Conservation (phyloP, 805 yeast genomes). For the Sugiyamaella floridensis region DNA sequence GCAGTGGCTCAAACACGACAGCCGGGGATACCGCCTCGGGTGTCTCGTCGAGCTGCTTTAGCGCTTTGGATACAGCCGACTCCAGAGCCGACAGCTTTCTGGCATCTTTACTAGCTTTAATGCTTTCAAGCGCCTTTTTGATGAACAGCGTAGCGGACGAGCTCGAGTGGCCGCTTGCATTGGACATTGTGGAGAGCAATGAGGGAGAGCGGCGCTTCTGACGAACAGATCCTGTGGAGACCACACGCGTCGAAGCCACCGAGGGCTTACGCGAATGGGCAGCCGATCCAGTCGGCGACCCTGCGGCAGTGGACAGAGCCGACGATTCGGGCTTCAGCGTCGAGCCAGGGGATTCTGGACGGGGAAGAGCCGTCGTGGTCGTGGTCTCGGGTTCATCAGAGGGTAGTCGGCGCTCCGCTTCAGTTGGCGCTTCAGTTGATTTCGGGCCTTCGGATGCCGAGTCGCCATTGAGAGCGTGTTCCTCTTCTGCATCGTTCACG, state of each 20-base stretch:
- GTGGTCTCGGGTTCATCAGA: no score
- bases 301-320: not conserved
- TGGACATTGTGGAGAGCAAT: conserved; percentile 21
- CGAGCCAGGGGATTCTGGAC: conserved; percentile 3
- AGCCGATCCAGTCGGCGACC: not conserved
- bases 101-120: conserved; percentile 55
- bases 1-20: conserved; percentile 70
- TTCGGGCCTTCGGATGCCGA: not conserved
- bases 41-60: conserved; percentile 20
- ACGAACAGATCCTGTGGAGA: not conserved
- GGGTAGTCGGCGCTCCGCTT: no score
- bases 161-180: conserved; percentile 21
- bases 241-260: not conserved
- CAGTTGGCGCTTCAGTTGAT: not conserved
- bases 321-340: not conserved
- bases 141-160: conserved; percentile 39
- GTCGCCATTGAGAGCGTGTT: not conserved
- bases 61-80: conserved; percentile 30
- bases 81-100: conserved; percentile 39
- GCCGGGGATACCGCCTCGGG: conserved; percentile 30
- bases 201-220: conserved; percentile 18
- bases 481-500: not conserved
- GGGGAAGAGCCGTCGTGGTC: not conserved
- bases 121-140: conserved; percentile 51
- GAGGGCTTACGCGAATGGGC: not conserved